Conservation (phyloP, 2,329 filamentous ascomycete species). For the Ophiostoma tasmaniense region DNA sequence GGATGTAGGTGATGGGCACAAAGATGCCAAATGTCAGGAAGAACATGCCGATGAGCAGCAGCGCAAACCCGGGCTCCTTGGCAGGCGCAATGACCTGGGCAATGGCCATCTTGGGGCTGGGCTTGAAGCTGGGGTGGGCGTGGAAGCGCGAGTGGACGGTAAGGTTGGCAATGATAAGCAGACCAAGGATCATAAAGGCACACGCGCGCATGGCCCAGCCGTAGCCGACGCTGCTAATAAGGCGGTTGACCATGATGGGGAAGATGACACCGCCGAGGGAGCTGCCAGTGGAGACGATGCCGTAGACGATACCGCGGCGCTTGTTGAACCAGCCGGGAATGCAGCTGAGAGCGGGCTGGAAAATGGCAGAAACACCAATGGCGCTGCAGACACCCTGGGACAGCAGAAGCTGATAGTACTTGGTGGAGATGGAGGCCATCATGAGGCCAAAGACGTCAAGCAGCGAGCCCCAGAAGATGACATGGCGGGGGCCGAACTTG, state of each 20-base stretch:
- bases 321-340: conserved; percentile 22
- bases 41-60: conserved; percentile 21
- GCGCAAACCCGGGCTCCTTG: conserved; percentile 19
- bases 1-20: conserved; percentile 24
- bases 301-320: conserved; percentile 24
- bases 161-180: conserved; percentile 24
- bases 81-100: conserved; percentile 20
- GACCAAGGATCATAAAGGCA: conserved; percentile 25
- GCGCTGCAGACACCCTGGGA: conserved; percentile 22
- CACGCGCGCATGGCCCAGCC: conserved; percentile 26
- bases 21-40: conserved; percentile 25
- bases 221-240: conserved; percentile 24
- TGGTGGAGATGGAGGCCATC: conserved; percentile 42
- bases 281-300: conserved; percentile 22
- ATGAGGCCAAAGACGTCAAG: conserved; percentile 49
- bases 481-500: conserved; percentile 41
- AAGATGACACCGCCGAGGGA: conserved; percentile 27
- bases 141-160: conserved; percentile 22
- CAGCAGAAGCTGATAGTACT: conserved; percentile 28
- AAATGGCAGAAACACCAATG: conserved; percentile 21
- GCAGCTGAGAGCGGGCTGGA: conserved; percentile 22
- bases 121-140: conserved; percentile 9
- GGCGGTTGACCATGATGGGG: conserved; percentile 25
- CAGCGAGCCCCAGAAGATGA: conserved; percentile 41
- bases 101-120: neutral